These are phyloP conservation scores for Mrakia blollopis DNA, from an alignment of 768 basidiomycete genomes.

Conservation along the genomic window DNA sequence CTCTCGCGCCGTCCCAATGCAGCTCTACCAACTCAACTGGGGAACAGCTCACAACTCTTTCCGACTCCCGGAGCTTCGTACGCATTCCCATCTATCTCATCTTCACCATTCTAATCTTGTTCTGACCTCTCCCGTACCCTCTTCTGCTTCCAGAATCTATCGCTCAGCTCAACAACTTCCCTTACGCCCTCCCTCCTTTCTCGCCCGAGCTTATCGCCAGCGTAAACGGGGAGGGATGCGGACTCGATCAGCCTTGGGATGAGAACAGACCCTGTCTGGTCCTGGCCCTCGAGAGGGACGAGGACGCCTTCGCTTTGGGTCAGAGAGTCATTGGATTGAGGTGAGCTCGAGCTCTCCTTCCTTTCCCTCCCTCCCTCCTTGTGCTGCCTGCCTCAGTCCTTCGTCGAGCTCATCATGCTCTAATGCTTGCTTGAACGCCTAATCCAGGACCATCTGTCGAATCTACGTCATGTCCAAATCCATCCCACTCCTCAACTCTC, in stretches of 20 bases:
- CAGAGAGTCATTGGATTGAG: conserved; percentile 75
- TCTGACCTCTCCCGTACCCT: not conserved
- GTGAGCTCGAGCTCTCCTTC: conserved; percentile 48
- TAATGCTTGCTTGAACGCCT: not conserved
- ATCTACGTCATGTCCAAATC: conserved; percentile 6
- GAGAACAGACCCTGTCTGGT: conserved; percentile 57
- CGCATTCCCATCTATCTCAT: not conserved
- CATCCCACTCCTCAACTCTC: conserved; percentile 2
- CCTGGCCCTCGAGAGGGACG: conserved; percentile 61
- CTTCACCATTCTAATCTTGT: no score
- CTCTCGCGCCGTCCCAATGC: not conserved
- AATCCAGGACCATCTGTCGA: not conserved
- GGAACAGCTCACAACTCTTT: conserved; percentile 26
- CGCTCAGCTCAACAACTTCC: conserved; percentile 20
- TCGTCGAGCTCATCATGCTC: not conserved
- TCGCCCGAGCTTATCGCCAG: conserved; percentile 8
- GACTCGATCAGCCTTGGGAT: conserved; percentile 32
- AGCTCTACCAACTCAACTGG: conserved; percentile 28
- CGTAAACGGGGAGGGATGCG: conserved; percentile 28
- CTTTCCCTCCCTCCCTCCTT: not conserved
- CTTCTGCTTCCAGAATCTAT: conserved; percentile 9
- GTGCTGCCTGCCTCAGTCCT: not conserved
- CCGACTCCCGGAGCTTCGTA: conserved; percentile 25
- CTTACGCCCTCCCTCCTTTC: conserved; percentile 20
- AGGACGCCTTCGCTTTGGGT: conserved; percentile 68